A percentile compares a stretch with the other conserved stretches of the same genome.
These are phyloP conservation scores for Flaveria bidentis DNA, from an alignment of 129 eudicot species.

Conservation along the genomic window DNA sequence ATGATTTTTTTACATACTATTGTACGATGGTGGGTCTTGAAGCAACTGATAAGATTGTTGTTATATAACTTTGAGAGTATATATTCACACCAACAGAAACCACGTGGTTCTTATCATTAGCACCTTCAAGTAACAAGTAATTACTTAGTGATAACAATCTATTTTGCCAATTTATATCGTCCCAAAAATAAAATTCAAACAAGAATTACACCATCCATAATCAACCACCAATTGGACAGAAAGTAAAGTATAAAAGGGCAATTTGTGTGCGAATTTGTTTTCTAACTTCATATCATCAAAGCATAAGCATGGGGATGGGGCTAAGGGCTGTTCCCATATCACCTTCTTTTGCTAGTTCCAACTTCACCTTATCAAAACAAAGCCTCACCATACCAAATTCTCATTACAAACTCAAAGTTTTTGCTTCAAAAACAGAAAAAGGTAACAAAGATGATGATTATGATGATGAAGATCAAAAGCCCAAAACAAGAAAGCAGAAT, in stretches of 20 bases:
- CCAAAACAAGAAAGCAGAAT: slow-evolving; percentile 60
- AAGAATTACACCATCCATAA: neutral
- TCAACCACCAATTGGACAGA: neutral
- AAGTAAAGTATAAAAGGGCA: slow-evolving; percentile 31
- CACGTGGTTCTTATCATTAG: too few relatives aligned
- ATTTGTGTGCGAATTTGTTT: slow-evolving; percentile 18
- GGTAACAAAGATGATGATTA: slow-evolving; percentile 39
- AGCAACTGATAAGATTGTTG: too few relatives aligned
- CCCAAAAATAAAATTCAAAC: neutral
- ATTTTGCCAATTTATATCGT: neutral
- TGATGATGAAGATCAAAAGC: slow-evolving; percentile 33
- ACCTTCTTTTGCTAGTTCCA: slow-evolving; percentile 45
- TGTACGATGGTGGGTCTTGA: too few relatives aligned
- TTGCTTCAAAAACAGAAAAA: slow-evolving; percentile 54
- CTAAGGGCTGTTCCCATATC: slow-evolving; percentile 57
- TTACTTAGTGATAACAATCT: neutral
- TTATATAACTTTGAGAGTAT: too few relatives aligned
- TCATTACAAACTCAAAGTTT: slow-evolving; percentile 7
- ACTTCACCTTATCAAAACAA: slow-evolving; percentile 30
- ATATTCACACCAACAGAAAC: too few relatives aligned
- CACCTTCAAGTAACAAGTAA: neutral
- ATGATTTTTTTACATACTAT: too few relatives aligned
- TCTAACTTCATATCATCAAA: slow-evolving; percentile 22
- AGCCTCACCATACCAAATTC: slow-evolving; percentile 17
- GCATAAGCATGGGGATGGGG: slow-evolving; percentile 47